These are phyloP conservation scores for Pouteria glomerata DNA, from an alignment of 148 eudicot species.

Conservation along the genomic window DNA sequence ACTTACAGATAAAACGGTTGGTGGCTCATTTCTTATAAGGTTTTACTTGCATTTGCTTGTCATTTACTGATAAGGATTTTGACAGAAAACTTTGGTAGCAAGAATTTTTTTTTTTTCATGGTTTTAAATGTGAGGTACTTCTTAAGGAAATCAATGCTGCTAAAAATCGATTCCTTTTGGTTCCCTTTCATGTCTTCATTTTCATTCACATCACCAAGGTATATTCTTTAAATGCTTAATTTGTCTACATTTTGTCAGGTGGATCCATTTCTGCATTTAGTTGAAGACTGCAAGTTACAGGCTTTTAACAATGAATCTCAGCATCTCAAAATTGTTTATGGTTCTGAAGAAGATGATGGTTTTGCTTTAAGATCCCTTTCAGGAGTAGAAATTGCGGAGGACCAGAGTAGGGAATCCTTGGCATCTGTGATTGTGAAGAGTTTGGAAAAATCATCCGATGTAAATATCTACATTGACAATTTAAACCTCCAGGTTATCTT, in stretches of 20 bases:
- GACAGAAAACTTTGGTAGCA: not conserved
- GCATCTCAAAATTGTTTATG: conserved; percentile 40
- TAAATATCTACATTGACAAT: conserved; percentile 15
- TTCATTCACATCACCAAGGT: not conserved
- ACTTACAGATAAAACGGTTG: conserved; percentile 54
- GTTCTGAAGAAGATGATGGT: conserved; percentile 77
- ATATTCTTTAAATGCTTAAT: not conserved
- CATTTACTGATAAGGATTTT: conserved; percentile 1
- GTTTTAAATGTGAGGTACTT: not conserved
- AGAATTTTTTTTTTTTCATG: not conserved
- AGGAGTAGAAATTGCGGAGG: conserved; percentile 47
- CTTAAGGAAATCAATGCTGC: not conserved
- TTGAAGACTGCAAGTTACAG: conserved; percentile 83
- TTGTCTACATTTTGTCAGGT: conserved; percentile 37
- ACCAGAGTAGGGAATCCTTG: conserved; percentile 63
- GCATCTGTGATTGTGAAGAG: conserved; percentile 55
- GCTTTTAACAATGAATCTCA: conserved; percentile 34
- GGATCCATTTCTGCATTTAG: conserved; percentile 73
- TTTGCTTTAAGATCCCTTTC: conserved; percentile 62
- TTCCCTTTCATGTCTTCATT: not conserved
- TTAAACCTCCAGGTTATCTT: conserved; percentile 1
- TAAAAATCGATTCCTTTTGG: not conserved
- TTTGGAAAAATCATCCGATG: conserved; percentile 53
- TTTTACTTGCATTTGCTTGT: conserved; percentile 1
- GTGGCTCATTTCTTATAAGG: conserved; percentile 5